phyloP scores from a whole-genome alignment of 2,329 filamentous ascomycete genomes.

The Beauveria varroae region DNA sequence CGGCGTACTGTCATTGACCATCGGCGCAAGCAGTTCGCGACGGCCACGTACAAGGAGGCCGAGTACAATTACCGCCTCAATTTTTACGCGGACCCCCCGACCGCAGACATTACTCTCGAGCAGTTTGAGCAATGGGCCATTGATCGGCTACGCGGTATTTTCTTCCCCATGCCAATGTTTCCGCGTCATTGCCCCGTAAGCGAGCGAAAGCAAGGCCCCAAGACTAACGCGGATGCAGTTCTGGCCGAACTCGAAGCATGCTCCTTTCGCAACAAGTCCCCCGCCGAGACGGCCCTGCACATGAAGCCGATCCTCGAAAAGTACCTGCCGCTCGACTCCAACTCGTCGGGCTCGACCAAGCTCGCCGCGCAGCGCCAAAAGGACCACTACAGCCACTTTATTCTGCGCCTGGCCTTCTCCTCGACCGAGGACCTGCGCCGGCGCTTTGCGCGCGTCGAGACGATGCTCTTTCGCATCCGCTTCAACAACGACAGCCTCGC shows the following conservation, averaged over 20 bases:
- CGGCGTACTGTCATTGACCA: slow-evolving; percentile 68
- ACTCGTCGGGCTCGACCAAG: slow-evolving; percentile 53
- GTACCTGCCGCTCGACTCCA: slow-evolving; percentile 72
- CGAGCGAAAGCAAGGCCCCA: neutral
- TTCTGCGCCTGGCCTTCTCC: slow-evolving; percentile 85
- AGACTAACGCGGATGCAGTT: slow-evolving; percentile 39
- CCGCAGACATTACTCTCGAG: slow-evolving; percentile 89
- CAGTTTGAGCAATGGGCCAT: slow-evolving; percentile 99
- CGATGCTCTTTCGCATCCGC: slow-evolving; percentile 78
- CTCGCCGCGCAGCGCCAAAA: slow-evolving; percentile 73
- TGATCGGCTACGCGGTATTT: slow-evolving; percentile 68
- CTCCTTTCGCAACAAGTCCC: slow-evolving; percentile 83
- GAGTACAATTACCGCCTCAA: slow-evolving; percentile 83
- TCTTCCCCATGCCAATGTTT: too few species aligned
- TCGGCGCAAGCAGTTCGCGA: slow-evolving; percentile 81
- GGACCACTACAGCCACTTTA: slow-evolving; percentile 98
- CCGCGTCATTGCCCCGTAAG: neutral
- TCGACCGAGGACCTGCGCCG: slow-evolving; percentile 83
- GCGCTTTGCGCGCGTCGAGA: slow-evolving; percentile 80
- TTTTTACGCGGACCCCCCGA: slow-evolving; percentile 83
- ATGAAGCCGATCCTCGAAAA: slow-evolving; percentile 85
- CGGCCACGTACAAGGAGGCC: slow-evolving; percentile 66
- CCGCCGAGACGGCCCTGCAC: slow-evolving; percentile 72
- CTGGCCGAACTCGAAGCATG: slow-evolving; percentile 88
- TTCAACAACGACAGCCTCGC: slow-evolving; percentile 67